phyloP scores from a whole-genome alignment of 1,284 basidiomycete genomes.

The Termitomyces sp. region DNA sequence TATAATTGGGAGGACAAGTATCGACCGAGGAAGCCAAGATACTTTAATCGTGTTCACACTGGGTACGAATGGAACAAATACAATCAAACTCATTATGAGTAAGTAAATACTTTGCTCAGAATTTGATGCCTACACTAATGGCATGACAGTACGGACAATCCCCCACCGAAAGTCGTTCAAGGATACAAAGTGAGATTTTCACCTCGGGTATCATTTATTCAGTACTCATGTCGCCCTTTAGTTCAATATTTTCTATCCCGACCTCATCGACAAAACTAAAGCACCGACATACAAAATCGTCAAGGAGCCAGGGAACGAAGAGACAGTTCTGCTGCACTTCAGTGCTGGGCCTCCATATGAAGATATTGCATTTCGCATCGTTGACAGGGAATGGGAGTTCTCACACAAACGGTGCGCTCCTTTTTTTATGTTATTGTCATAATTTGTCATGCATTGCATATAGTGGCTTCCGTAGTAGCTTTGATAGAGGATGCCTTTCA shows the following conservation, averaged over 20 bases:
- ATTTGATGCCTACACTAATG: constrained; percentile 12
- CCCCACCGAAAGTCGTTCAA: constrained; percentile 96
- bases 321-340: constrained; percentile 92
- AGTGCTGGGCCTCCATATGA: constrained; percentile 98
- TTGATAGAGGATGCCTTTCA: constrained; percentile 80
- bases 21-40: constrained; percentile 94
- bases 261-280: constrained; percentile 94
- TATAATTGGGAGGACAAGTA: constrained; percentile 99
- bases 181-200: constrained; percentile 78
- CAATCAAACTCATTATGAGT: constrained; percentile 99
- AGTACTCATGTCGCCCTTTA: constrained; percentile 24
- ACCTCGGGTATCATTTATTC: constrained; percentile 3
- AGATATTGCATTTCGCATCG: constrained; percentile 97
- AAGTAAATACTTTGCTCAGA: constrained; percentile 29
- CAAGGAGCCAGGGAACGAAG: constrained; percentile 88
- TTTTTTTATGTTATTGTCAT: not conserved
- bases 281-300: constrained; percentile 94
- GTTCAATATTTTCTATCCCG: constrained; percentile 95
- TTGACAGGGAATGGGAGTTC: constrained; percentile 97
- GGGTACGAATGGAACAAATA: constrained; percentile 99
- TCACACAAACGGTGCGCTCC: constrained; percentile 80
- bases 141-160: constrained; percentile 77
- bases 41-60: constrained; percentile 99
- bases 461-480: constrained; percentile 81
- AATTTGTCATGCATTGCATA: constrained; percentile 7